phyloP scores from a whole-genome alignment of 2,329 filamentous ascomycete species.

The Penicillium sp. region DNA sequence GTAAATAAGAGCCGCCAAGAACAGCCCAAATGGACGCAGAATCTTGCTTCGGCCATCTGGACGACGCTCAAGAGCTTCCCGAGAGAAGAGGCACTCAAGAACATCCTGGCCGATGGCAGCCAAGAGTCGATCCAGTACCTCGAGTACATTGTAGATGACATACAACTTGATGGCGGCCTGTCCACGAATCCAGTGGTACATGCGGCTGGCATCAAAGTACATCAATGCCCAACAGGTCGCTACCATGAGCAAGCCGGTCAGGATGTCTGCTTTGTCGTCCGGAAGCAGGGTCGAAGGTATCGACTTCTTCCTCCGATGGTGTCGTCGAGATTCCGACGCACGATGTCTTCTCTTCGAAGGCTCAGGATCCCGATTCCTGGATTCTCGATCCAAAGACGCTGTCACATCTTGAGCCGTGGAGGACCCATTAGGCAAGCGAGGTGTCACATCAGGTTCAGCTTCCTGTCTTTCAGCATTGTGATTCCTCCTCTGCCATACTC shows the following conservation, averaged over 20 bases:
- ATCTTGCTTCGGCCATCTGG: constrained; percentile 89
- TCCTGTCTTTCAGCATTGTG: constrained; percentile 21
- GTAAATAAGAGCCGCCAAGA: constrained; percentile 80
- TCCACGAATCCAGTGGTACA: constrained; percentile 96
- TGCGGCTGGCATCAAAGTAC: constrained; percentile 89
- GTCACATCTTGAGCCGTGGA: constrained; percentile 19
- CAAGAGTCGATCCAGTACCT: constrained; percentile 83
- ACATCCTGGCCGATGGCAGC: constrained; percentile 94
- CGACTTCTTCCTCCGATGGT: constrained; percentile 74
- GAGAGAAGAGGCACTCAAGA: constrained; percentile 90
- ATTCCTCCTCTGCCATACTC: constrained; percentile 69
- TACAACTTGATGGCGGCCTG: constrained; percentile 98
- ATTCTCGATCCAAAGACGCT: constrained; percentile 25
- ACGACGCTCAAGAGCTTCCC: constrained; percentile 86
- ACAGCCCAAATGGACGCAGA: constrained; percentile 86
- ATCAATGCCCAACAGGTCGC: constrained; percentile 83
- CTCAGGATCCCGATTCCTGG: constrained; percentile 17
- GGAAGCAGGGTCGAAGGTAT: constrained; percentile 81
- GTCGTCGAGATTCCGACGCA: constrained; percentile 46
- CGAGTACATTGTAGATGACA: constrained; percentile 97
- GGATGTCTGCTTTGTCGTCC: constrained; percentile 90
- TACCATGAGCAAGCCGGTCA: constrained; percentile 87
- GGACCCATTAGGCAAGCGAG: constrained; percentile 18
- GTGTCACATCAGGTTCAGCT: constrained; percentile 25
- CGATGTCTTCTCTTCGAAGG: constrained; percentile 33